Evolutionary conservation across 1,139 yeast genomes (phyloP), one percentile per base, ranked within the genome.

Genomic region (Pneumocystis wakefieldiae): DNA sequence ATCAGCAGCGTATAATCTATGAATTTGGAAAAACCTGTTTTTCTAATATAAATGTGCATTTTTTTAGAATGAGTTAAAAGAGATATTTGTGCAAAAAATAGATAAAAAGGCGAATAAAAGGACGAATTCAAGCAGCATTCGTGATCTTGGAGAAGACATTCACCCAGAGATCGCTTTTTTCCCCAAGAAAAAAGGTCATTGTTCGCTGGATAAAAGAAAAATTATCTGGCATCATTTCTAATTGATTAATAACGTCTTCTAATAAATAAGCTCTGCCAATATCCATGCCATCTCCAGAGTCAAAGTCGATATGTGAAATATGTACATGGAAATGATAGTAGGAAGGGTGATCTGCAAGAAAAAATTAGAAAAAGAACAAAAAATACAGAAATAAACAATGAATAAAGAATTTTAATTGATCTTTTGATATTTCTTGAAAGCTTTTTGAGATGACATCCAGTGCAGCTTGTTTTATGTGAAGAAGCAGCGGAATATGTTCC

Each of bases 251-350:
- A 1, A 90, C 80, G 67, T 87, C 95, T 66, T 89, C 96, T 59
- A 92, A 74, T 55, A 91, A 74, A 24, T 89, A 78, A 0, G 97
- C 96, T 69, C 86, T 87, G 1, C 97, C 97, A 12, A 82, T 83
- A 15, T 83, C 77, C 61, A 84, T 80, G 1, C 91, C 87, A 66
- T 81, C 82, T 7, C 90, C 92, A 0, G 95, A 95, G 0, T 84
- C 83, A 68, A 87, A 87, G 32, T 76, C 78, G 7, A 87, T 78
- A 69, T 86, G 86, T 32, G 90, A 95, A n/a, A 87, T 84, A 71
- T 92, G 98, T 48, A 92, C 80, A 72, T 92, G 98, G 77, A 92
- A 85, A 71, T 92, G 97, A 71, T 92, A 92, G 73, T 92, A 92
- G 0, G 96, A 87, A 0, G 99, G 99, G 67, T 91, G 97, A 73